Evolutionary conservation across 2,329 filamentous ascomycete species (phyloP), one percentile per base, ranked within the genome.

Genomic region (Monosporascus sp.): DNA sequence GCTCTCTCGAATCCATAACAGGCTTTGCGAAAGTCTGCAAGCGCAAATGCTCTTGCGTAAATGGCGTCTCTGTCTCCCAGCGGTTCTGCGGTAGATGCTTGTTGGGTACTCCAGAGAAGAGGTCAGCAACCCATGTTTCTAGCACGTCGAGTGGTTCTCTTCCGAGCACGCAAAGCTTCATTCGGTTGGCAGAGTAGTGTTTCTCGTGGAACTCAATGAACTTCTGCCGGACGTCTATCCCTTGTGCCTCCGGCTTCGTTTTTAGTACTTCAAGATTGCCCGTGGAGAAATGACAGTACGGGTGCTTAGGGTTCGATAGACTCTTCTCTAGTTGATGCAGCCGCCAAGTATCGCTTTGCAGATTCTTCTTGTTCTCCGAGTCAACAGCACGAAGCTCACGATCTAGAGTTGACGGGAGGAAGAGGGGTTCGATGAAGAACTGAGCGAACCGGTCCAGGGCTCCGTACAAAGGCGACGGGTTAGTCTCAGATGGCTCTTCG

Each of bases 351-450:
- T 97, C 92, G 68, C 84, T 93, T 72, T 97, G 92, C 48, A 97
- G 75, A 63, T 97, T 97, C 80, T 97, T 97, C 80, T 96, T 96
- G 74, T 97, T 96, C 71, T 97, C 92, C 5, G 91, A 96, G 66
- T 97, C 91, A 20, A 97, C 92, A 1, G 92, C 92, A 60, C 82
- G 85, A 57, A 97, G 77, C 72, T 97, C 92, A 49, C 92, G 83
- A 63, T 97, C 92, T 48, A 97, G 72, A 0, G 91, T 94, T 59
- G 85, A 90, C 51, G 87, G 85, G 9, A 95, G 78, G 69, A 97
- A 97, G 37, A 97, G 78, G 0, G 92, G 92, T 57, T 88, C 82
- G 59, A 96, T 86, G 70, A 97, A 97, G 73, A 97, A 97, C 68
- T 96, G 91, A 14, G 92, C 88, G 70, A 97, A 97, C 37, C 91